phyloP scores from a whole-genome alignment of 345 rosid species.

The Populus davidiana region DNA sequence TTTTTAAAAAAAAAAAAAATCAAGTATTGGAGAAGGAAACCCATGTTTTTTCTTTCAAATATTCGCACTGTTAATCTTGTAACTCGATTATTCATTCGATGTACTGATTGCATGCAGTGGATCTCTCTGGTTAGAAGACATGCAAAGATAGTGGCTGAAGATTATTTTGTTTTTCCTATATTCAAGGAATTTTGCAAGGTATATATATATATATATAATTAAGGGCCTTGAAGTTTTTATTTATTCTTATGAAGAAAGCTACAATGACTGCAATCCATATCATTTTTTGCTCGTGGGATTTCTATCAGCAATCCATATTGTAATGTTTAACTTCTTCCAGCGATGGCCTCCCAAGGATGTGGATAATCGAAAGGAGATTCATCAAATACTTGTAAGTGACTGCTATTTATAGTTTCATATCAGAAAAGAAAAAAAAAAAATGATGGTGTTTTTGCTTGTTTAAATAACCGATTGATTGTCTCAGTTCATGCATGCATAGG shows the following conservation, averaged over 20 bases:
- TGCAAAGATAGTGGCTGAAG: conserved; percentile 22
- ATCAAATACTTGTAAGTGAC: background rate
- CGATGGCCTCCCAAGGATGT: background rate
- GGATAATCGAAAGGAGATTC: background rate
- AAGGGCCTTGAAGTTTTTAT: no score
- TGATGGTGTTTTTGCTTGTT: background rate
- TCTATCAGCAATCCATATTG: no score
- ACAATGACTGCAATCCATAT: no score
- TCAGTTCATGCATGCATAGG: background rate
- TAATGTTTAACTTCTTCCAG: background rate
- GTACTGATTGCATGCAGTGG: conserved; percentile 23
- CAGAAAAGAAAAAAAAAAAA: no score
- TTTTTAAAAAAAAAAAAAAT: no score
- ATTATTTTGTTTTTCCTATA: conserved; percentile 15
- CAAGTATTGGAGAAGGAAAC: no score
- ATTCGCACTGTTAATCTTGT: no score
- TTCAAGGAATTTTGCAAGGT: conserved; percentile 30
- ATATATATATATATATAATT: background rate
- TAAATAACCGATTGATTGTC: background rate
- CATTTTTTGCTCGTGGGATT: no score
- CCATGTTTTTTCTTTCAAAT: no score
- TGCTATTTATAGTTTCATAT: background rate
- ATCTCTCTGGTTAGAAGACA: conserved; percentile 27
- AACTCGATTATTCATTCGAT: background rate
- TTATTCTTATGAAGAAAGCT: no score